Evolutionary conservation across 192 early-diverging fungal genomes (phyloP), one percentile per base, ranked within the genome.

Genomic region (Jimgerdemannia lactiflua): DNA sequence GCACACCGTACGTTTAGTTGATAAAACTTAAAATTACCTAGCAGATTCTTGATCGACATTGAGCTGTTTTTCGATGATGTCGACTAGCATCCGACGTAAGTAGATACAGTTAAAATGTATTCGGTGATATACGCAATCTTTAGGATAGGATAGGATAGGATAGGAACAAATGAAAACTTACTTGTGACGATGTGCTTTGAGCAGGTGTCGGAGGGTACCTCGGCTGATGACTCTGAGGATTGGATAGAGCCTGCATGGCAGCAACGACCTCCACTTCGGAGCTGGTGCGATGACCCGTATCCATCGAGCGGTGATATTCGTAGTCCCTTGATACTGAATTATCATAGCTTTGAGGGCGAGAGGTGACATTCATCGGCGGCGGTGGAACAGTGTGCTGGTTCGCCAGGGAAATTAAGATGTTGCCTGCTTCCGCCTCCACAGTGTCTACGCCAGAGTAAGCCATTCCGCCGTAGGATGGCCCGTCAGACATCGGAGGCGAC

Each of bases 401-500:
- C 10, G 79, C 75, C 49, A 80, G 41, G 41, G 71, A 69, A 65
- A 80, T 80, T 64, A 80, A 71, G 40, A 80, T 80, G 69, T 72
- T 74, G 40, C 79, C 71, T 44, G 79, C 79, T 64, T 80, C 79
- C 42, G 75, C 75, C 42, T 80, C 79, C 29, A 77, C 75, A 44
- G 71, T 80, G 44, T 80, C 79, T 11, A 78, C 29, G 43, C 67
- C 69, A 42, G 77, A 54, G 73, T 80, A 77, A 44, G 76, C 75
- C n/a, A 80, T 44, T 14, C n/a, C 64, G 65, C 68, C 68, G 64
- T n/a, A 8, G 67, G 49, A 59, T 59, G 6, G 49, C 14, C 49
- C 2, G 14, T 59, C 49, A 14, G 49, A 59, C 49, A 59, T 59
- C 8, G 49, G 49, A 10, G 49, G 49, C 14, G 49, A 59, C 49